Conservation (phyloP, 2,329 filamentous ascomycete genomes). For the Stemphylium vesicarium region DNA sequence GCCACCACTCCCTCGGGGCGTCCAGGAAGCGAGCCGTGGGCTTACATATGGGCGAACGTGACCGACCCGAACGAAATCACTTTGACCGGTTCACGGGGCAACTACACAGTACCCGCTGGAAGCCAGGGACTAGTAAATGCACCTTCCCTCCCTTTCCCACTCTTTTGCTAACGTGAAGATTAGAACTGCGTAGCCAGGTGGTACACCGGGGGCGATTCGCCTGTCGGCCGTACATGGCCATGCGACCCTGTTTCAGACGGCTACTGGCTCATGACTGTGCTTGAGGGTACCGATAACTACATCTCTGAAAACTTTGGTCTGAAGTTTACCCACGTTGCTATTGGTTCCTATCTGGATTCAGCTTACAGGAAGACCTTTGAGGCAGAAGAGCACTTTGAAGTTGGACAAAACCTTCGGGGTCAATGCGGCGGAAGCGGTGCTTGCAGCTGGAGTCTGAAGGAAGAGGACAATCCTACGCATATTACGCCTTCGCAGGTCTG, state of each 20-base stretch:
- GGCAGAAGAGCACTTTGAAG: conserved; percentile 23
- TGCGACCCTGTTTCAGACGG: conserved; percentile 28
- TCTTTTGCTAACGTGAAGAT: neutral
- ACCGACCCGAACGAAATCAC: conserved; percentile 36
- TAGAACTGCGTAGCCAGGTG: conserved; percentile 37
- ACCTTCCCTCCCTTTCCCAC: neutral
- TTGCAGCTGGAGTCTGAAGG: conserved; percentile 20
- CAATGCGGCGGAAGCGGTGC: conserved; percentile 29
- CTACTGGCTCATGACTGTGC: conserved; percentile 34
- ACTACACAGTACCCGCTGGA: conserved; percentile 22
- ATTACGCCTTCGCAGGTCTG: conserved; percentile 4
- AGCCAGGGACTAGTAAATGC: conserved; percentile 19
- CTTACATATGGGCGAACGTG: conserved; percentile 28
- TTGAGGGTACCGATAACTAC: conserved; percentile 17
- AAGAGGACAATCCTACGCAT: neutral
- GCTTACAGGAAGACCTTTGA: conserved; percentile 21
- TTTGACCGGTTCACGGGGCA: conserved; percentile 12
- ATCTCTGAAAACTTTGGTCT: conserved; percentile 25
- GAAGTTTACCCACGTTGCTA: conserved; percentile 30
- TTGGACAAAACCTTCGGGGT: conserved; percentile 21
- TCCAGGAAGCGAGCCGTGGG: conserved; percentile 29
- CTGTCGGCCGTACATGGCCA: conserved; percentile 31
- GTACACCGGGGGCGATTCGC: conserved; percentile 20
- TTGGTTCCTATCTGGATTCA: conserved; percentile 17
- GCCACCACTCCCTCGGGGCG: conserved; percentile 21